Evolutionary conservation across 2,329 filamentous ascomycete genomes (phyloP), one percentile per base, ranked within the genome.

Genomic region (Trichoderma breve): DNA sequence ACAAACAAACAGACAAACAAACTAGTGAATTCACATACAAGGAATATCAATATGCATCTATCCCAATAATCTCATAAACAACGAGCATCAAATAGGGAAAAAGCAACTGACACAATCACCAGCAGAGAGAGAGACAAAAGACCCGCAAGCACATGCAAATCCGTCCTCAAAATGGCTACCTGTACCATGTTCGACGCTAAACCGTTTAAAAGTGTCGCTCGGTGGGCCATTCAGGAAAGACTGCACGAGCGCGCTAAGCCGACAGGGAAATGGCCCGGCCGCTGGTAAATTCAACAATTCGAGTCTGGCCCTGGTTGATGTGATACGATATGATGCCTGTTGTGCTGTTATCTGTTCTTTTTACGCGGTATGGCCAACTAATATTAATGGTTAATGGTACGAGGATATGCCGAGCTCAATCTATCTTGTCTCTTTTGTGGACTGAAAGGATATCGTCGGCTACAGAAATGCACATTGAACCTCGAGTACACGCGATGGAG

Each of bases 91-190:
- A 43, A 43, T n/a, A 24, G 39, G n/a, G 4, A 18, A 2, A 47
- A 47, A n/a, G 6, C 24, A 36, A 68, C 34, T 14, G 26, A 68
- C 26, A 67, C 28, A n/a, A n/a, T 24, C 8, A 30, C 7, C n/a
- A 24, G 4, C n/a, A 24, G 4, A 60, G 9, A 4, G 32, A 24
- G 36, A 28, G n/a, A n/a, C 30, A n/a, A 28, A 21, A 47, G 55
- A 60, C 65, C 65, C 65, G 65, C 65, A 68, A 68, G 65, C 65
- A 68, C 65, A 68, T 68, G 65, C 65, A 68, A 68, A 68, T 60
- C 6, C 26, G 2, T 36, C 2, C 34, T 15, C 34, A 3, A 36
- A 36, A 15, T 3, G 34, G 2, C 26, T 15, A 34, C 2, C 6
- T 15, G 34, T 3, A 15, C 34, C 34, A 36, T 36, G 26, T 47